These are phyloP conservation scores for Neurospora sp. DNA, from an alignment of 495 filamentous ascomycete species.

Conservation along the genomic window DNA sequence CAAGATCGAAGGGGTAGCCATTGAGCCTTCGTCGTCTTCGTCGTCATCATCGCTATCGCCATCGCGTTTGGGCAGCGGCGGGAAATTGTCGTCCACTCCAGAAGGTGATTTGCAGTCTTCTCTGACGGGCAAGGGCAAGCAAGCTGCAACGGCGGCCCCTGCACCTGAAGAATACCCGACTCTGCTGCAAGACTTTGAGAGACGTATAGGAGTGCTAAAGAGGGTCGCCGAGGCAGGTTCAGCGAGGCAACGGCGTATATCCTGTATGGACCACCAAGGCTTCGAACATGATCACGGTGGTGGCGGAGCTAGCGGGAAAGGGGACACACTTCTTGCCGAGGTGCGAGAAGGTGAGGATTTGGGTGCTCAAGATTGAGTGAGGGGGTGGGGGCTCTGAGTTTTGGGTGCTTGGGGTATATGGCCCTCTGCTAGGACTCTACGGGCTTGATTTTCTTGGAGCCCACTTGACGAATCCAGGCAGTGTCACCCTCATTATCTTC, in stretches of 20 bases:
- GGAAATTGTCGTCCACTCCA: slow-evolving; percentile 15
- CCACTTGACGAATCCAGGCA: not conserved
- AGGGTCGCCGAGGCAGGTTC: slow-evolving; percentile 38
- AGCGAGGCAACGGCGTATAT: slow-evolving; percentile 21
- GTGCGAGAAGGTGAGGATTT: not conserved
- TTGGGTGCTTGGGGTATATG: not conserved
- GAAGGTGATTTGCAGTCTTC: slow-evolving; percentile 20
- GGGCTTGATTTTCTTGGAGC: not conserved
- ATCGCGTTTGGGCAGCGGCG: not conserved
- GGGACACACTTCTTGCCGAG: not conserved
- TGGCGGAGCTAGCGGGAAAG: not conserved
- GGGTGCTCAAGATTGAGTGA: not conserved
- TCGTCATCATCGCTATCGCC: not conserved
- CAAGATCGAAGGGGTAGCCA: slow-evolving; percentile 49
- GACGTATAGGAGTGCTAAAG: slow-evolving; percentile 45
- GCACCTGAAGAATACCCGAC: slow-evolving; percentile 35
- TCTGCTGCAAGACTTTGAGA: slow-evolving; percentile 60
- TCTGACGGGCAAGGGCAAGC: slow-evolving; percentile 11
- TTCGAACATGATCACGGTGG: not conserved
- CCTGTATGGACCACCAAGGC: not conserved
- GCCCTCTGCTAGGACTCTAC: not conserved
- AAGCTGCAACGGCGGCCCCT: slow-evolving; percentile 15
- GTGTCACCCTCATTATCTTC: not conserved
- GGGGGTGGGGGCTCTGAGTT: not conserved
- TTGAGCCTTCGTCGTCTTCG: slow-evolving; percentile 21